These are phyloP conservation scores for Phytophthora ohioensis DNA, from an alignment of 352 stramenopile genomes.

Conservation along the genomic window DNA sequence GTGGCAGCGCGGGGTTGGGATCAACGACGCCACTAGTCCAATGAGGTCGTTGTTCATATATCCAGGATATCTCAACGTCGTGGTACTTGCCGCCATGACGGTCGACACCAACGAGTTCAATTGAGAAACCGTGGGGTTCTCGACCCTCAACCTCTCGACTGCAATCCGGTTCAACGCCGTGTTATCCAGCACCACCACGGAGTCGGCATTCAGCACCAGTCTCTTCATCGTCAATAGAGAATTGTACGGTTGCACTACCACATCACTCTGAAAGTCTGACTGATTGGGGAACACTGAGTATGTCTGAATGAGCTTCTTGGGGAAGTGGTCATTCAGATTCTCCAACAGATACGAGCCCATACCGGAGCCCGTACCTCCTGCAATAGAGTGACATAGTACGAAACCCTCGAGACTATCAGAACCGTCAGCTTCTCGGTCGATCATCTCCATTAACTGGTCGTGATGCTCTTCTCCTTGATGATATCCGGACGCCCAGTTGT, in stretches of 20 bases:
- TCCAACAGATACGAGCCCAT: slow-evolving; percentile 99
- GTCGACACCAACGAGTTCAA: slow-evolving; percentile 99
- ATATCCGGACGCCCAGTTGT: slow-evolving; percentile 95
- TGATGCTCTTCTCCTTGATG: slow-evolving; percentile 94
- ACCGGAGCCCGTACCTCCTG: slow-evolving; percentile 97
- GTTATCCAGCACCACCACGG: slow-evolving; percentile 99
- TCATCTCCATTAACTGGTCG: slow-evolving; percentile 99
- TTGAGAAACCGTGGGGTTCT: slow-evolving; percentile 97
- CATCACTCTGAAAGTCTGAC: slow-evolving; percentile 93
- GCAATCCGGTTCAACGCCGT: slow-evolving; percentile 98
- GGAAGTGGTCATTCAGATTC: slow-evolving; percentile 99
- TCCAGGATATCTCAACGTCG: slow-evolving; percentile 96
- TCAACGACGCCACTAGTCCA: slow-evolving; percentile 97
- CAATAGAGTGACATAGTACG: slow-evolving; percentile 99
- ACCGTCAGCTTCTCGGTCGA: slow-evolving; percentile 97
- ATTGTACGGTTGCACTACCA: slow-evolving; percentile 99
- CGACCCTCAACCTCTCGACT: slow-evolving; percentile 94
- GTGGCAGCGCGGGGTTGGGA: slow-evolving; percentile 98
- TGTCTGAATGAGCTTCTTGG: slow-evolving; percentile 99
- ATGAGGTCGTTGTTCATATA: slow-evolving; percentile 99
- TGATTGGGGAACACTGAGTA: slow-evolving; percentile 99
- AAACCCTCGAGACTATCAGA: slow-evolving; percentile 98
- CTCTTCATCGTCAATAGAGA: slow-evolving; percentile 99
- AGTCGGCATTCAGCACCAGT: slow-evolving; percentile 98
- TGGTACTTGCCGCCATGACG: slow-evolving; percentile 99